Percentiles rank a stretch among this genome's conserved stretches.
phyloP scores from a whole-genome alignment of 2,329 filamentous ascomycete species.

The Penicillium paneum region DNA sequence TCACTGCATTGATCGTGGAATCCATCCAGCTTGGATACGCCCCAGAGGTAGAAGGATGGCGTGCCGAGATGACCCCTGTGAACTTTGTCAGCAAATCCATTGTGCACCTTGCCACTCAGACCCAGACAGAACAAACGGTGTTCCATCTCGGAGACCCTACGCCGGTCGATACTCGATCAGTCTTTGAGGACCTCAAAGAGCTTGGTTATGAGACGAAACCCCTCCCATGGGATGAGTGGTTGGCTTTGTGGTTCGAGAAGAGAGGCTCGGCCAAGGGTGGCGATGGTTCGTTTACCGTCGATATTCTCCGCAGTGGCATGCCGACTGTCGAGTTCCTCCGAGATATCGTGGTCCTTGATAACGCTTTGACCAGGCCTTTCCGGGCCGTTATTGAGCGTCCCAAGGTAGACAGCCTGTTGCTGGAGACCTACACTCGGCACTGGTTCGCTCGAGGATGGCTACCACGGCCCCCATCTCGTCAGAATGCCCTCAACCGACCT shows the following conservation, averaged over 20 bases:
- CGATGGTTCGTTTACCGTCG: conserved; percentile 71
- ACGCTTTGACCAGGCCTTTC: conserved; percentile 62
- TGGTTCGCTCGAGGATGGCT: conserved; percentile 80
- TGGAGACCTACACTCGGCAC: conserved; percentile 74
- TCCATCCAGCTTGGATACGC: conserved; percentile 69
- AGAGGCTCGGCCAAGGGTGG: conserved; percentile 62
- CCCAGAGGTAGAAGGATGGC: conserved; percentile 71
- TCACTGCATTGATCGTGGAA: conserved; percentile 73
- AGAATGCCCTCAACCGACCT: conserved; percentile 45
- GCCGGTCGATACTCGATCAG: conserved; percentile 61
- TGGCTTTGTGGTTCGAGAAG: conserved; percentile 68
- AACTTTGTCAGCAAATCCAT: conserved; percentile 77
- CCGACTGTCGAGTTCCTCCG: conserved; percentile 68
- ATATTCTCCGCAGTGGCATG: conserved; percentile 78
- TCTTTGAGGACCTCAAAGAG: conserved; percentile 63
- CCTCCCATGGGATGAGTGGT: conserved; percentile 70
- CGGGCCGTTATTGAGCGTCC: conserved; percentile 60
- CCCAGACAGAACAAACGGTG: conserved; percentile 59
- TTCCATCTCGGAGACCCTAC: conserved; percentile 73
- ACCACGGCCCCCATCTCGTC: conserved; percentile 56
- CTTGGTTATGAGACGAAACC: conserved; percentile 69
- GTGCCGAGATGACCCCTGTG: conserved; percentile 78
- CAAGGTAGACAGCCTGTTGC: conserved; percentile 65
- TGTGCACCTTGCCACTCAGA: conserved; percentile 64
- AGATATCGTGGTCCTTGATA: conserved; percentile 70